Evolutionary conservation across 805 yeast species (phyloP), one percentile per base, ranked within the genome.

Genomic region (Ogataea chonburiensis): DNA sequence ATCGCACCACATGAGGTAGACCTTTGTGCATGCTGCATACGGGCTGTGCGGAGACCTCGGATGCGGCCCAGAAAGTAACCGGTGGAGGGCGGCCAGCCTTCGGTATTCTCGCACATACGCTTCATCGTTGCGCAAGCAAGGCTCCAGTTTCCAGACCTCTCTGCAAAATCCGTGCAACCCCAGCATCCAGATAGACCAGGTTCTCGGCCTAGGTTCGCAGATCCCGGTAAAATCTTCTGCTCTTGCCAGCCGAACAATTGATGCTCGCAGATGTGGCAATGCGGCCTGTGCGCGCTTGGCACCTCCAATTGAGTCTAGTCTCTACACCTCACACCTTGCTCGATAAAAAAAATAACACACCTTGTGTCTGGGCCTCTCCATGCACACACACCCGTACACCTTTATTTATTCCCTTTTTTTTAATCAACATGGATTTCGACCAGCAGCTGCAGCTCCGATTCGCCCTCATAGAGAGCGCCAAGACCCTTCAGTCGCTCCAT

Each of bases 401-500:
- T 17, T 17, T 34, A 23, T 12, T 21, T 28, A 21, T 23, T 16
- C 21, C 24, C 31, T 28, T 14, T 22, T 7, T 21, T 20, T 20
- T n/a, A 17, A 12, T 24, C 21, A 12, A 5, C 13, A 58, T 58
- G 62, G 61, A 59, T 28, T 49, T 51, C 16, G 53, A 53, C 17
- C 54, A 53, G 24, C 52, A 52, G 16, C 14, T 51, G 4, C 55
- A 54, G 30, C 48, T 60, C 2, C 40, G 53, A 6, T 21, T 37
- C 6, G 52, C 59, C 10, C 50, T 74, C 18, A 53, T 70, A 15
- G 58, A 55, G 25, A 71, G 83, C 2, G 61, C 69, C 4, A 43
- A 46, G 17, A 63, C 66, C 4, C 64, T 86, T 13, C 57, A 76
- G 1, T 72, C 74, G 21, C 64, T 86, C 42, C 77, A 83, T 40